Conservation (phyloP, 2,329 filamentous ascomycete genomes). For the Aureobasidium melanogenum region DNA sequence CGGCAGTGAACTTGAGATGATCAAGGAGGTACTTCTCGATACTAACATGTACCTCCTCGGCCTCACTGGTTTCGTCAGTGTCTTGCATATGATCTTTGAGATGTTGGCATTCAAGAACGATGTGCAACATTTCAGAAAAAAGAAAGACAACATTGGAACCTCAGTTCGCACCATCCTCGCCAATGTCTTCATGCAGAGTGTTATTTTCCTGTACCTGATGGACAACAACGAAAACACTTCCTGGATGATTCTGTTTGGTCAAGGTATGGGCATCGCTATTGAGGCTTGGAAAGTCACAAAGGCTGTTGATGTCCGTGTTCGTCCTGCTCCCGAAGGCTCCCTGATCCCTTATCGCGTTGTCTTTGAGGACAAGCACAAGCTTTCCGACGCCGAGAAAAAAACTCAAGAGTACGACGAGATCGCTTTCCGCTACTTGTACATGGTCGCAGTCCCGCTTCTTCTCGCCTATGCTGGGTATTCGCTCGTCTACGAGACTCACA, state of each 20-base stretch:
- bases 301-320: slow-evolving; percentile 77
- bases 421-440: slow-evolving; percentile 95
- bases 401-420: slow-evolving; percentile 98
- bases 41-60: slow-evolving; percentile 86
- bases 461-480: slow-evolving; percentile 86
- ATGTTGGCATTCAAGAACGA: slow-evolving; percentile 95
- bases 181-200: slow-evolving; percentile 93
- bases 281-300: slow-evolving; percentile 96
- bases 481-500: slow-evolving; percentile 85
- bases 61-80: slow-evolving; percentile 73
- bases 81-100: slow-evolving; percentile 92
- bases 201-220: slow-evolving; percentile 94
- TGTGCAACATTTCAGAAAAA: slow-evolving; percentile 96
- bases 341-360: slow-evolving; percentile 68
- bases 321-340: slow-evolving; percentile 57
- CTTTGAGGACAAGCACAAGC: slow-evolving; percentile 95
- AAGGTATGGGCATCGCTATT: slow-evolving; percentile 72
- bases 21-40: slow-evolving; percentile 91
- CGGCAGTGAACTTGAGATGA: slow-evolving; percentile 89
- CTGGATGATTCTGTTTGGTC: slow-evolving; percentile 96
- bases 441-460: slow-evolving; percentile 79
- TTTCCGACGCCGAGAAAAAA: slow-evolving; percentile 92
- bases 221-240: slow-evolving; percentile 97
- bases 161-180: slow-evolving; percentile 92
- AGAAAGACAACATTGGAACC: slow-evolving; percentile 98